Percentiles rank a stretch among this genome's conserved stretches.
These are phyloP conservation scores for Clonostachys rhizophaga DNA, from an alignment of 2,329 filamentous ascomycete genomes.

Conservation along the genomic window DNA sequence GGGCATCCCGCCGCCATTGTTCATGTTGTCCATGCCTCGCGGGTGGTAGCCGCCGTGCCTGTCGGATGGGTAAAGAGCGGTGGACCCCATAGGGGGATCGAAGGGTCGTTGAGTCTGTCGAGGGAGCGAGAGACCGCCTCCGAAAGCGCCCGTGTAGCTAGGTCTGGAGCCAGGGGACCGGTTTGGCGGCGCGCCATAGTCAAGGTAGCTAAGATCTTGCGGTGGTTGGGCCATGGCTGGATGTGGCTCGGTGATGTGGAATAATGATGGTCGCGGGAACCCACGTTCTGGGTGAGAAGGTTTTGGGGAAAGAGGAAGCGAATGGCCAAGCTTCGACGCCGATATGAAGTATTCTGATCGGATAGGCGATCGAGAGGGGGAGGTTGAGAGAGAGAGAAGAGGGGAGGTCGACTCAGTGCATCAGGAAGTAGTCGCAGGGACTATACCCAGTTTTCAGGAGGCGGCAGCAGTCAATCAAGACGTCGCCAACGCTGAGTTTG, in stretches of 20 bases:
- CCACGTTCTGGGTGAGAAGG: background rate
- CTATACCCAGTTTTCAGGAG: background rate
- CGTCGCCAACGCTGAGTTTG: too few species aligned
- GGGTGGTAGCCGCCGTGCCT: conserved; percentile 47
- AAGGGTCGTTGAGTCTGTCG: conserved; percentile 67
- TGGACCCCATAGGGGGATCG: conserved; percentile 60
- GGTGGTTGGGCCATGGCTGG: conserved; percentile 40
- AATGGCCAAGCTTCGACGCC: background rate
- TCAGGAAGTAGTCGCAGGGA: background rate
- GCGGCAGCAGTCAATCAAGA: too few species aligned
- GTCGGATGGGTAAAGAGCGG: conserved; percentile 68
- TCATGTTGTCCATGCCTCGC: conserved; percentile 51
- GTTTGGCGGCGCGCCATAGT: conserved; percentile 55
- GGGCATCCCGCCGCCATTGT: conserved; percentile 30
- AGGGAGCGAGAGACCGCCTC: conserved; percentile 34
- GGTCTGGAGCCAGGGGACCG: conserved; percentile 67
- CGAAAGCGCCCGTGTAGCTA: conserved; percentile 47
- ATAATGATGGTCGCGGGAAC: too few species aligned
- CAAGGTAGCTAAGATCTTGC: conserved; percentile 66
- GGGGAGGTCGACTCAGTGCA: background rate
- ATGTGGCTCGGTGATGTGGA: too few species aligned
- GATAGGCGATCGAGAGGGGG: background rate
- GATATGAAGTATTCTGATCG: background rate
- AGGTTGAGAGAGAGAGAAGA: background rate
- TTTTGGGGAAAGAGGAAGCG: background rate